These are phyloP conservation scores for Cicer yamashitae DNA, from an alignment of 306 rosid genomes.

Conservation along the genomic window DNA sequence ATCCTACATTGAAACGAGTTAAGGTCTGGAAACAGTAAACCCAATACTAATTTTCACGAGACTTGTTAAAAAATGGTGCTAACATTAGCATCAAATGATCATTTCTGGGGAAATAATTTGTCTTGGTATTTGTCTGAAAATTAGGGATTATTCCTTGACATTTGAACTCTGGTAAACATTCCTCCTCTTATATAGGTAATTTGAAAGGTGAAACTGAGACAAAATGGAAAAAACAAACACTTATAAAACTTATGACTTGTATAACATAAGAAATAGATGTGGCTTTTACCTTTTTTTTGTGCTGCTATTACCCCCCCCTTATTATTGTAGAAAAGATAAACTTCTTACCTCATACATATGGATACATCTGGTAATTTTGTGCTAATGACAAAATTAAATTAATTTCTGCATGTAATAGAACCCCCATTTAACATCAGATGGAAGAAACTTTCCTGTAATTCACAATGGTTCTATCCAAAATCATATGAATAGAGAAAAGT, in stretches of 20 bases:
- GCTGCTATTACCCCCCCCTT: not conserved
- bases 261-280: not conserved
- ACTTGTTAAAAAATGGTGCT: not conserved
- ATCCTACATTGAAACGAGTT: too few relatives aligned
- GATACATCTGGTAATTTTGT: conserved; percentile 1
- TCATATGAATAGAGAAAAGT: conserved; percentile 11
- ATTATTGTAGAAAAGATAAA: too few relatives aligned
- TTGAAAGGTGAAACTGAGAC: not conserved
- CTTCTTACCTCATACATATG: too few relatives aligned
- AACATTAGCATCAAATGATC: not conserved
- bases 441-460: not conserved
- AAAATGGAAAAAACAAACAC: not conserved
- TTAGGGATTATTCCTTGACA: not conserved
- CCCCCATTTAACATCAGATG: not conserved
- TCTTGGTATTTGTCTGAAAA: not conserved
- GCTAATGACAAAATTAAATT: conserved; percentile 14
- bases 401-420: conserved; percentile 12
- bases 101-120: not conserved
- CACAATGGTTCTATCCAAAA: not conserved
- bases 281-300: not conserved
- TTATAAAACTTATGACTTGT: not conserved
- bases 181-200: too few relatives aligned
- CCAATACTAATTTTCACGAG: not conserved
- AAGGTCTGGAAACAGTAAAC: too few relatives aligned
- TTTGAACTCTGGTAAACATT: too few relatives aligned